These are phyloP conservation scores for Suhomyces anneliseae DNA, from an alignment of 1,139 yeast genomes.

Conservation along the genomic window DNA sequence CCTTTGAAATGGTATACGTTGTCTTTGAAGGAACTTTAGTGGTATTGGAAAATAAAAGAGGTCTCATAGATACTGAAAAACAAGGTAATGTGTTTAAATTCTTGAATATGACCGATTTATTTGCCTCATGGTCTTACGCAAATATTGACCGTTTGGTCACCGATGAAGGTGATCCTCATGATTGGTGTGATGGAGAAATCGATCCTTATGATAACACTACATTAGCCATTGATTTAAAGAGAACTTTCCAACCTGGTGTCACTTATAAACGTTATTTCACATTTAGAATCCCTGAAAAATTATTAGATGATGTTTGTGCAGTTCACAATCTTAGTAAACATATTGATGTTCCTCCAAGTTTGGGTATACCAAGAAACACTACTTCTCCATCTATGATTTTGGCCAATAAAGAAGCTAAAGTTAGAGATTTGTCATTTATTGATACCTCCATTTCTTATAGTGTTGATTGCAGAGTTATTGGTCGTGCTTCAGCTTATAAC, in stretches of 20 bases:
- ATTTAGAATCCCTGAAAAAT: slow-evolving; percentile 40
- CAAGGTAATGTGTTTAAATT: slow-evolving; percentile 34
- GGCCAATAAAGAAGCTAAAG: slow-evolving; percentile 23
- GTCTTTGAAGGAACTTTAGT: slow-evolving; percentile 33
- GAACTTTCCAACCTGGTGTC: slow-evolving; percentile 30
- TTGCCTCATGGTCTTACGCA: slow-evolving; percentile 50
- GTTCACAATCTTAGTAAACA: slow-evolving; percentile 35
- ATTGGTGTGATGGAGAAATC: slow-evolving; percentile 50
- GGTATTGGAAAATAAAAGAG: slow-evolving; percentile 27
- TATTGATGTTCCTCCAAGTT: slow-evolving; percentile 39
- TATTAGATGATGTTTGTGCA: slow-evolving; percentile 42
- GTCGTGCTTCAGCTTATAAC: slow-evolving; percentile 39
- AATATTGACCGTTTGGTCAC: slow-evolving; percentile 46
- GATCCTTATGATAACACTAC: slow-evolving; percentile 45
- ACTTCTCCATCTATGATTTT: slow-evolving; percentile 20
- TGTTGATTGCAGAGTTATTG: slow-evolving; percentile 43
- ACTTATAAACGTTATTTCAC: slow-evolving; percentile 44
- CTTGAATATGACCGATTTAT: slow-evolving; percentile 46
- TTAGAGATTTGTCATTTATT: slow-evolving; percentile 37
- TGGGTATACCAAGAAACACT: slow-evolving; percentile 29
- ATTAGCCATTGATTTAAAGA: slow-evolving; percentile 33
- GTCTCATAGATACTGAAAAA: slow-evolving; percentile 29
- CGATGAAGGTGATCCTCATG: slow-evolving; percentile 50
- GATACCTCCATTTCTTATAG: slow-evolving; percentile 38
- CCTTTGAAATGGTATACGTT: slow-evolving; percentile 39